These are phyloP conservation scores for Acacia confusa DNA, from an alignment of 306 rosid species.

Conservation along the genomic window DNA sequence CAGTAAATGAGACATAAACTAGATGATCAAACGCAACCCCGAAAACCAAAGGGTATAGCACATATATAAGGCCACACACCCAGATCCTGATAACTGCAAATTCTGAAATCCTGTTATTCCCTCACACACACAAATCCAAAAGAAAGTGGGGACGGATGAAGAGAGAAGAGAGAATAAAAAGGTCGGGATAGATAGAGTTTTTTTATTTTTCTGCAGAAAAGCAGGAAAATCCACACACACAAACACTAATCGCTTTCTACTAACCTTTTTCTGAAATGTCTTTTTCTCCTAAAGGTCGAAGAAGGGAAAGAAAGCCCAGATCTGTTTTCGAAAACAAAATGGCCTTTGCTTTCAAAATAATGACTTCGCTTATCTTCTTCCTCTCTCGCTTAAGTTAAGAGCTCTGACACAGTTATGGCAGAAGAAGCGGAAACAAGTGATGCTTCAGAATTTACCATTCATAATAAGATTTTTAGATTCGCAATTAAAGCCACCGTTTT, in stretches of 20 bases:
- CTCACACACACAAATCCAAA: slow-evolving; percentile 42
- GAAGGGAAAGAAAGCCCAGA: slow-evolving; percentile 22
- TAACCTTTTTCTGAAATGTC: slow-evolving; percentile 57
- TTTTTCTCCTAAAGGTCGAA: slow-evolving; percentile 50
- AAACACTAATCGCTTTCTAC: slow-evolving; percentile 25
- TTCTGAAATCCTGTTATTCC: not conserved
- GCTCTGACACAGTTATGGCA: slow-evolving; percentile 18
- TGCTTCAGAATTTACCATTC: slow-evolving; percentile 28
- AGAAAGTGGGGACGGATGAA: slow-evolving; percentile 17
- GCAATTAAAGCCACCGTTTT: slow-evolving; percentile 26
- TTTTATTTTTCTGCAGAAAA: not conserved
- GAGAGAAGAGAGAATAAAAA: not conserved
- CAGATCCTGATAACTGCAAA: slow-evolving; percentile 41
- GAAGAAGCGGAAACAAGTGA: not conserved
- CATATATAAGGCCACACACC: not conserved
- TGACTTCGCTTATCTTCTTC: not conserved
- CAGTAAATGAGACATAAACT: slow-evolving; percentile 49
- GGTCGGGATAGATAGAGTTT: not conserved
- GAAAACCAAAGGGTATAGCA: slow-evolving; percentile 52
- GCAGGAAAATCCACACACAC: slow-evolving; percentile 21
- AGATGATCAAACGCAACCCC: slow-evolving; percentile 44
- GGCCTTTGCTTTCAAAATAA: not conserved
- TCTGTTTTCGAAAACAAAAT: slow-evolving; percentile 35
- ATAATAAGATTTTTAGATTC: not conserved
- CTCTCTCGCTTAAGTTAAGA: slow-evolving; percentile 11